phyloP scores from a whole-genome alignment of 2,329 filamentous ascomycete species.

The Plectosphaerella cucumerina region DNA sequence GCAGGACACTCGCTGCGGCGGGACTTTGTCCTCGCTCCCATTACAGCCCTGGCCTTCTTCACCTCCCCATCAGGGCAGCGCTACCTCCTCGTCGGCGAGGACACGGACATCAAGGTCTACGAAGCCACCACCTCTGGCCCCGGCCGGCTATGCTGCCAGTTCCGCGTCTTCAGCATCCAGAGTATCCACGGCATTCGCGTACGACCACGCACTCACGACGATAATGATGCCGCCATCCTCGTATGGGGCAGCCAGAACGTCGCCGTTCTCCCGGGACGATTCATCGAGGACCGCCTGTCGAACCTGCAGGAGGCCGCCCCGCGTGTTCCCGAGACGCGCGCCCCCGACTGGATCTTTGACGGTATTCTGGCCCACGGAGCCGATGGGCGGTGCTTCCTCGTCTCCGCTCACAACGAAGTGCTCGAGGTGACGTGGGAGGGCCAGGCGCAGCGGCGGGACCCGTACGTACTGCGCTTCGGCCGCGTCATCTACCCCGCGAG shows the following conservation, averaged over 20 bases:
- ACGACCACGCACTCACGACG: slow-evolving; percentile 13
- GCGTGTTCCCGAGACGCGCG: slow-evolving; percentile 22
- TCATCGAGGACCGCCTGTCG: slow-evolving; percentile 23
- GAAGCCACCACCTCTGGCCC: slow-evolving; percentile 22
- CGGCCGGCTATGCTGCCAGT: slow-evolving; percentile 31
- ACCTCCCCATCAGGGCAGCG: slow-evolving; percentile 18
- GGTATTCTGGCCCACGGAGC: slow-evolving; percentile 61
- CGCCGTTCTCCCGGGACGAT: slow-evolving; percentile 29
- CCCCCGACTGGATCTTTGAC: slow-evolving; percentile 22
- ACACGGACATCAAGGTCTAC: slow-evolving; percentile 53
- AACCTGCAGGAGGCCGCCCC: slow-evolving; percentile 7
- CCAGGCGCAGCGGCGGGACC: slow-evolving; percentile 4
- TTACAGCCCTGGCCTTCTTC: slow-evolving; percentile 57
- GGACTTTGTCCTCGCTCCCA: slow-evolving; percentile 45
- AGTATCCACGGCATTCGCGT: slow-evolving; percentile 69
- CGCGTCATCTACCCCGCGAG: slow-evolving; percentile 61
- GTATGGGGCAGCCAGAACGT: slow-evolving; percentile 68
- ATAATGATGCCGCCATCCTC: slow-evolving; percentile 34
- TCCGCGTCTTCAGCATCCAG: slow-evolving; percentile 61
- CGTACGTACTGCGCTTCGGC: slow-evolving; percentile 35
- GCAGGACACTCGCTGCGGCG: slow-evolving; percentile 11
- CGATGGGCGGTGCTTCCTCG: slow-evolving; percentile 48
- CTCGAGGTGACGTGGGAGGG: slow-evolving; percentile 41
- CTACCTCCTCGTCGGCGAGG: slow-evolving; percentile 56
- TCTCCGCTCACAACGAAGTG: slow-evolving; percentile 87